Conservation (phyloP, 1,139 yeast species). For the Yamadazyma atmosphaerica region DNA sequence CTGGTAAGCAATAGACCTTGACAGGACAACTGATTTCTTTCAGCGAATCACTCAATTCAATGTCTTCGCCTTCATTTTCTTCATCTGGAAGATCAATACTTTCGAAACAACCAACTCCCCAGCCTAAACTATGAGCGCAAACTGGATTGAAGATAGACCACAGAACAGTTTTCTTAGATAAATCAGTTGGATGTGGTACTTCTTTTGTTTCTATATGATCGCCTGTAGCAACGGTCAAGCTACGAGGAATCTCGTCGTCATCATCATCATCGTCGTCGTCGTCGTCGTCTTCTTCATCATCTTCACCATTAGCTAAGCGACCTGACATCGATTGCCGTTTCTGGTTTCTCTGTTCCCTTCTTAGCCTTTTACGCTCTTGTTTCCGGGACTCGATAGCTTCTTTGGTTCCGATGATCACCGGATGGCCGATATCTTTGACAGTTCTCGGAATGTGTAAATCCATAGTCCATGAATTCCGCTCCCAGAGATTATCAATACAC, state of each 20-base stretch:
- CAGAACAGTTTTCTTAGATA: slow-evolving; percentile 70
- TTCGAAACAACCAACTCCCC: slow-evolving; percentile 90
- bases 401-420: slow-evolving; percentile 41
- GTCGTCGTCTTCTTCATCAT: slow-evolving; percentile 3
- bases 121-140: slow-evolving; percentile 94
- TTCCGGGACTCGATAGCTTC: slow-evolving; percentile 20
- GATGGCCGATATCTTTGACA: slow-evolving; percentile 64
- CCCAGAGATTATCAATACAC: slow-evolving; percentile 87
- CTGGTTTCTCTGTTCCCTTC: slow-evolving; percentile 15
- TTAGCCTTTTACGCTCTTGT: slow-evolving; percentile 15
- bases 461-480: slow-evolving; percentile 88
- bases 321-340: slow-evolving; percentile 3
- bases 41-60: slow-evolving; percentile 18
- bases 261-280: slow-evolving; percentile 15
- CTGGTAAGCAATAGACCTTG: slow-evolving; percentile 58
- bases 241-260: slow-evolving; percentile 46
- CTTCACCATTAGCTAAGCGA: background rate
- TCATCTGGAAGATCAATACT: slow-evolving; percentile 50
- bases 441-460: slow-evolving; percentile 83
- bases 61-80: slow-evolving; percentile 43
- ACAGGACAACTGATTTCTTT: slow-evolving; percentile 48
- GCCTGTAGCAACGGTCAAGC: slow-evolving; percentile 74
- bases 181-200: slow-evolving; percentile 54
- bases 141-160: slow-evolving; percentile 86
- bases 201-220: slow-evolving; percentile 57